Evolutionary conservation across 2,329 filamentous ascomycete species (phyloP).

Genomic region (Epicoccum nigrum): DNA sequence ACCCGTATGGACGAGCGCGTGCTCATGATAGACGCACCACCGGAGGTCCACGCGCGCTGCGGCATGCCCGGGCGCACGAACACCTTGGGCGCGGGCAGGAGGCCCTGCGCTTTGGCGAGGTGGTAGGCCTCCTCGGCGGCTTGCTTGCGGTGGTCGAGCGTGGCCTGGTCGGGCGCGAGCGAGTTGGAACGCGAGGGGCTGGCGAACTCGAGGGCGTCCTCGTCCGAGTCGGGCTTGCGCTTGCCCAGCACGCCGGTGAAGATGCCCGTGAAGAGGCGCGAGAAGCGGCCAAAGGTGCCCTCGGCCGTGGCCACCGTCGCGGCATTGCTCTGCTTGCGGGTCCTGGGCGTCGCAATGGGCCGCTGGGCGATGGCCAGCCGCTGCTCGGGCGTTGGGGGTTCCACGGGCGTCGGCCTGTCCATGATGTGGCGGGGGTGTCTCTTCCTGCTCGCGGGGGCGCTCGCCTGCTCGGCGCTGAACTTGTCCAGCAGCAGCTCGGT

Average conservation of each 20-base stretch:
- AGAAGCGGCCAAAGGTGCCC: conserved; percentile 38
- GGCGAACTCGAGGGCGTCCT: background rate
- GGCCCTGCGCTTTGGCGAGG: conserved; percentile 41
- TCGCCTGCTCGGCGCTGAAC: conserved; percentile 32
- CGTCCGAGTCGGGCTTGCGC: conserved; percentile 34
- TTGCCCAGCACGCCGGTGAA: conserved; percentile 39
- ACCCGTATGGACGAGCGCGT: background rate
- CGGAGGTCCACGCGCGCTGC: conserved; percentile 9
- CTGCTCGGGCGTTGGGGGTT: background rate
- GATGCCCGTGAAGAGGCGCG: conserved; percentile 33
- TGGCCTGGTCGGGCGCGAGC: conserved; percentile 13
- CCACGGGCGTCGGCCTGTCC: background rate
- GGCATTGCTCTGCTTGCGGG: conserved; percentile 7
- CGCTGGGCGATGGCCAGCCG: background rate
- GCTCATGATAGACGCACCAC: conserved; percentile 5
- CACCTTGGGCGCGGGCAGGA: conserved; percentile 42
- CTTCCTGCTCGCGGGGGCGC: conserved; percentile 17
- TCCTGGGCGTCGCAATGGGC: background rate
- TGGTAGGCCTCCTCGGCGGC: conserved; percentile 42
- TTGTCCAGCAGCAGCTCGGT: conserved; percentile 34
- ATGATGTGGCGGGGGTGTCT: conserved; percentile 2
- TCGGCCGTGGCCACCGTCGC: conserved; percentile 18
- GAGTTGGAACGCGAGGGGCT: conserved; percentile 1
- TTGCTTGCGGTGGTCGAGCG: conserved; percentile 35
- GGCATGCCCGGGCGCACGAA: conserved; percentile 34